These are phyloP conservation scores for Scalesia atractyloides DNA, from an alignment of 129 eudicot species.

Conservation along the genomic window DNA sequence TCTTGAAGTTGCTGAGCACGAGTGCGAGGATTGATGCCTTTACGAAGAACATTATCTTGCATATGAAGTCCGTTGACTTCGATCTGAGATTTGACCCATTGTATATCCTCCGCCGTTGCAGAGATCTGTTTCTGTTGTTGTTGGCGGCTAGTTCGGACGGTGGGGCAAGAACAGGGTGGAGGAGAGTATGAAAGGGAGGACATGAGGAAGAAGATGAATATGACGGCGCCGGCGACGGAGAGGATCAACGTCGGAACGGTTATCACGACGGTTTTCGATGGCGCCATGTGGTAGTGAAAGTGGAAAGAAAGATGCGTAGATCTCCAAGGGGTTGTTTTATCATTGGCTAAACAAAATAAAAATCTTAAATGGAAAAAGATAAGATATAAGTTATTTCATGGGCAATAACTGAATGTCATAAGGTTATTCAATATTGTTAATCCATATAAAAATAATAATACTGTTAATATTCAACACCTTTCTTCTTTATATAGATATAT, in stretches of 20 bases:
- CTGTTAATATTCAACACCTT: no score
- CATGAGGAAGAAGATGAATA: constrained; percentile 60
- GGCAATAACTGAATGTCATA: no score
- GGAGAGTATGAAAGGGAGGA: constrained; percentile 47
- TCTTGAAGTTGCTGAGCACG: constrained; percentile 87
- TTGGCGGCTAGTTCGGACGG: constrained; percentile 30
- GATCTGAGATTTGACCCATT: constrained; percentile 83
- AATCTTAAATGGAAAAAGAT: no score
- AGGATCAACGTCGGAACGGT: constrained; percentile 74
- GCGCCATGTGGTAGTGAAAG: constrained; percentile 46
- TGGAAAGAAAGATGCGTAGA: constrained; percentile 8
- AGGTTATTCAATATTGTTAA: no score
- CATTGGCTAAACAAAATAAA: no score
- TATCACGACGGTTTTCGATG: constrained; percentile 56
- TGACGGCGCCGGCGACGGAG: constrained; percentile 56
- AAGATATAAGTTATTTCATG: no score
- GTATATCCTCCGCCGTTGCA: constrained; percentile 59
- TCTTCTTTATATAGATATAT: no score
- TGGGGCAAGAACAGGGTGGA: constrained; percentile 55
- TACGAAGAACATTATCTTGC: constrained; percentile 85
- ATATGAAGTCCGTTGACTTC: constrained; percentile 74
- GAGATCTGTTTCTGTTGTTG: constrained; percentile 44
- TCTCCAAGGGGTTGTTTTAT: background rate
- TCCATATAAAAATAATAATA: no score
- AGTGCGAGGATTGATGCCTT: constrained; percentile 97